Conservation (phyloP, 78 protist genomes). For the Polysphondylium violaceum region DNA sequence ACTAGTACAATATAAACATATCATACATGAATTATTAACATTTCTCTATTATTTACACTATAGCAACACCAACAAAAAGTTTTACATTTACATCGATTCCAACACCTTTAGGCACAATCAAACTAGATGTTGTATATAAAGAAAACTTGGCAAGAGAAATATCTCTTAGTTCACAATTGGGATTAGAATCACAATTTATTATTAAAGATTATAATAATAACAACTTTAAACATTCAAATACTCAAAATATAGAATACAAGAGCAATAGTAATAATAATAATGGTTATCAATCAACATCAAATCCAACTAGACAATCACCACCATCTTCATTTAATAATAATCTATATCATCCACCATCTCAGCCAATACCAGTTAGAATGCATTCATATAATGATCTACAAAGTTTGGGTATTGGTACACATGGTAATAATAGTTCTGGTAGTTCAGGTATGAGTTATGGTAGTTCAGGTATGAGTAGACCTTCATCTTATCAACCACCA, state of each 20-base stretch:
- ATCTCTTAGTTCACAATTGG: conserved; percentile 49
- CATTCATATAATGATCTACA: too few species aligned
- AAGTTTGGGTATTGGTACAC: too few species aligned
- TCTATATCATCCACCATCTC: background rate
- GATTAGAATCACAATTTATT: conserved; percentile 71
- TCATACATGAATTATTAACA: background rate
- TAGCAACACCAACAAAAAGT: conserved; percentile 49
- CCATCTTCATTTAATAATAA: conserved; percentile 4
- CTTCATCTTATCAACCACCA: background rate
- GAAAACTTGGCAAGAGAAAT: conserved; percentile 42
- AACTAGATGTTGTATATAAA: conserved; percentile 27
- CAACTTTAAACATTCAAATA: background rate
- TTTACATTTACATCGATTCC: conserved; percentile 48
- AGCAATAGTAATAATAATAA: conserved; percentile 1
- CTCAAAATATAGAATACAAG: background rate
- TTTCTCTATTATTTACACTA: too few species aligned
- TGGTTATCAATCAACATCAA: background rate
- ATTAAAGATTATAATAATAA: conserved; percentile 71
- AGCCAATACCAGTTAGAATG: background rate
- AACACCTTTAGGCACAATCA: conserved; percentile 38
- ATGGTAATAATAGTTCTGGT: too few species aligned
- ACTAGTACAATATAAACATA: background rate
- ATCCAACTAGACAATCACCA: too few species aligned
- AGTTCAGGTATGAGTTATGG: too few species aligned
- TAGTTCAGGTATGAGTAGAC: too few species aligned